A percentile compares a stretch with the other conserved stretches of the same genome.
Evolutionary conservation across 2,329 filamentous ascomycete species (phyloP).

Genomic region (Calonectria montana): DNA sequence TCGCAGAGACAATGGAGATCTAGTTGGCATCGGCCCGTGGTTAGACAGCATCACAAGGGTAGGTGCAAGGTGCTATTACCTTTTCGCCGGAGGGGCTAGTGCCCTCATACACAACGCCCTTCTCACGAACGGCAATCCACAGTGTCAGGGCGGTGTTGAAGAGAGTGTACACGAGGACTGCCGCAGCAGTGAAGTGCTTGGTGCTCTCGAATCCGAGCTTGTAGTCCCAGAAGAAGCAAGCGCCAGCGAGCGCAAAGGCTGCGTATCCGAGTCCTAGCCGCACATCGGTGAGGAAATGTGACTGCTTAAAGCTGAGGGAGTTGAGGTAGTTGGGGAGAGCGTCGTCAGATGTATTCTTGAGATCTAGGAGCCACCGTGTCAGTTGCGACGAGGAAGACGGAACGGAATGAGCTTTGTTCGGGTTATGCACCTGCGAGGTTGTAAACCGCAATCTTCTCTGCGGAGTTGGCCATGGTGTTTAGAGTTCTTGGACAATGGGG

Average conservation of each 20-base stretch:
- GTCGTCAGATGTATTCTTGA: constrained; percentile 97
- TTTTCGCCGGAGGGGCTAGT: constrained; percentile 72
- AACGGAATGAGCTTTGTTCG: not conserved
- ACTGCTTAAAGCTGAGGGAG: constrained; percentile 85
- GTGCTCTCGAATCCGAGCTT: constrained; percentile 89
- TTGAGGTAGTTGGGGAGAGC: constrained; percentile 94
- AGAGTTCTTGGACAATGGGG: constrained; percentile 1
- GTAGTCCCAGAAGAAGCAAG: constrained; percentile 92
- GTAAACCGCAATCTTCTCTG: constrained; percentile 73
- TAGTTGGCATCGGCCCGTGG: constrained; percentile 49
- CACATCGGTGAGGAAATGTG: constrained; percentile 83
- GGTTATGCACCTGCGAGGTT: constrained; percentile 70
- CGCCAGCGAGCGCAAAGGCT: constrained; percentile 82
- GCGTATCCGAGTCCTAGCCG: constrained; percentile 86
- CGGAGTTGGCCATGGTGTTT: constrained; percentile 47
- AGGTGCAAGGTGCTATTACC: constrained; percentile 57
- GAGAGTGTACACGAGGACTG: constrained; percentile 82
- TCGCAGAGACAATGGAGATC: constrained; percentile 78
- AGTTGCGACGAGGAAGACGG: constrained; percentile 25
- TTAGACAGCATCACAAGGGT: constrained; percentile 23
- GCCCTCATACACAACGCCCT: constrained; percentile 84
- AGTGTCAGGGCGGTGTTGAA: constrained; percentile 83
- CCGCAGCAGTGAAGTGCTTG: constrained; percentile 82
- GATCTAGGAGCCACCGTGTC: constrained; percentile 68
- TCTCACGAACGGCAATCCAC: constrained; percentile 89